Base-by-base conservation (phyloP, 2,329 filamentous ascomycete genomes). In the Aspergillus melleus region DNA sequence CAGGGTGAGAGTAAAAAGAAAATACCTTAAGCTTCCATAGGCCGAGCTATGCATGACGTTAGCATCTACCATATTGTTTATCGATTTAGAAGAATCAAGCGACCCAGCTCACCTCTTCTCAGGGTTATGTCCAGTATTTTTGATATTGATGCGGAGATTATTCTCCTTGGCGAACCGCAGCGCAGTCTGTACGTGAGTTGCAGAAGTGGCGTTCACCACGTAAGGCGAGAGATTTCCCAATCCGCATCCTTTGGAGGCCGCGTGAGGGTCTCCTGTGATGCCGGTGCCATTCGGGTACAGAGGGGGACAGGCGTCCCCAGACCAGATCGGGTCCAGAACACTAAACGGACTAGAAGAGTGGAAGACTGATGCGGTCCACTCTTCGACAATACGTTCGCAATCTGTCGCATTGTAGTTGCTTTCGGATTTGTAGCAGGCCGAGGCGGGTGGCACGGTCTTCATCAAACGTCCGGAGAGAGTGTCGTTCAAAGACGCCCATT, bases 61-160 rank as follows among this genome's bases (percentile, higher is more conserved):
- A 36, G 32, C 11, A 36, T 36, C 4, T 12, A 16, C 14, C 32
- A 36, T 16, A 36, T 36, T 36, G 10, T 36, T 12, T 4, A 2
- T 36, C 32, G 32, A 16, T 2, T 1, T 8, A 29, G 0, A 29
- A 29, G 26, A 29, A 29, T 2, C 6, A 29, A 9, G 8, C 8
- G 6, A 29, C 26, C 8, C 6, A 9, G 16, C 29, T 1, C n/a
- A 71, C 58, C 65, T 67, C 19, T 61, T 61, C 24, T 61, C 36
- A 6, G 57, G 73, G 53, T 84, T 83, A 65, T 86, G 83, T 5
- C 83, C 83, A 0, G 83, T 85, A 62, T 85, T 84, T 55, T 81
- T 77, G 59, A 86, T 78, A 30, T 77, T 69, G 1, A 80, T 64
- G 6, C 78, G 71, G 47, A 80, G 6, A 50, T 66, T 66, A 19